Percentiles rank a stretch among this genome's conserved stretches.
Evolutionary conservation across 768 basidiomycete species (phyloP).

Genomic region (Leccinum boreale): DNA sequence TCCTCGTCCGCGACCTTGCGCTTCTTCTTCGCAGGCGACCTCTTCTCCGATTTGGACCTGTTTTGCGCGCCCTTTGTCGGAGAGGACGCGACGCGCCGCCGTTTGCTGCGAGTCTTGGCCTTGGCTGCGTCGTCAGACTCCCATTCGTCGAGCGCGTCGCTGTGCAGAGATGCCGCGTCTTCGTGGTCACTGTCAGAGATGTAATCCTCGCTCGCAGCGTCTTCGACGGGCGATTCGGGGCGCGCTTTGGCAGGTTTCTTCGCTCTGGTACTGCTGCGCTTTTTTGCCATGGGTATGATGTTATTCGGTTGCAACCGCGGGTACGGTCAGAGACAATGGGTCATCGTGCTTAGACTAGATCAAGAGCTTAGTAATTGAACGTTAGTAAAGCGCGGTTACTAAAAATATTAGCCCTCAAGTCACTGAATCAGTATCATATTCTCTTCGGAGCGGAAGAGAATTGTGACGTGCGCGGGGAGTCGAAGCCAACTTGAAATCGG

Average conservation of each 20-base stretch:
- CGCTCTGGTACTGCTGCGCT: slow-evolving; percentile 8
- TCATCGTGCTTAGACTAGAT: no score
- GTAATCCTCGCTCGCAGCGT: slow-evolving; percentile 9
- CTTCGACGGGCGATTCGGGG: slow-evolving; percentile 6
- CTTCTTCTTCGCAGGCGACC: slow-evolving; percentile 23
- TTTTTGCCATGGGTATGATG: slow-evolving; percentile 17
- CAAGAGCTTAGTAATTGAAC: not conserved
- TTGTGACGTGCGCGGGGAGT: no score
- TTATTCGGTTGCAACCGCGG: not conserved
- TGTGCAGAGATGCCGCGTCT: slow-evolving; percentile 31
- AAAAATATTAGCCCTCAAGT: no score
- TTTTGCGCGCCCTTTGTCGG: slow-evolving; percentile 21
- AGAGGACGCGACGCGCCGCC: slow-evolving; percentile 21
- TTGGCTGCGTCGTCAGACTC: slow-evolving; percentile 26
- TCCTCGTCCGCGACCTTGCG: slow-evolving; percentile 17
- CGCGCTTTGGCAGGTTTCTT: slow-evolving; percentile 1
- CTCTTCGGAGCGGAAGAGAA: no score
- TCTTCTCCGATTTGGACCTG: slow-evolving; percentile 20
- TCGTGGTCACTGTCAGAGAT: slow-evolving; percentile 12
- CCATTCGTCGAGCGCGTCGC: slow-evolving; percentile 44
- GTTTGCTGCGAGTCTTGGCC: slow-evolving; percentile 15
- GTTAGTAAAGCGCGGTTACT: no score
- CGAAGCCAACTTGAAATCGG: no score
- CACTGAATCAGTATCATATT: no score
- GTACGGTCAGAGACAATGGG: no score